These are phyloP conservation scores for Neltuma alba DNA, from an alignment of 306 rosid species.

Conservation along the genomic window DNA sequence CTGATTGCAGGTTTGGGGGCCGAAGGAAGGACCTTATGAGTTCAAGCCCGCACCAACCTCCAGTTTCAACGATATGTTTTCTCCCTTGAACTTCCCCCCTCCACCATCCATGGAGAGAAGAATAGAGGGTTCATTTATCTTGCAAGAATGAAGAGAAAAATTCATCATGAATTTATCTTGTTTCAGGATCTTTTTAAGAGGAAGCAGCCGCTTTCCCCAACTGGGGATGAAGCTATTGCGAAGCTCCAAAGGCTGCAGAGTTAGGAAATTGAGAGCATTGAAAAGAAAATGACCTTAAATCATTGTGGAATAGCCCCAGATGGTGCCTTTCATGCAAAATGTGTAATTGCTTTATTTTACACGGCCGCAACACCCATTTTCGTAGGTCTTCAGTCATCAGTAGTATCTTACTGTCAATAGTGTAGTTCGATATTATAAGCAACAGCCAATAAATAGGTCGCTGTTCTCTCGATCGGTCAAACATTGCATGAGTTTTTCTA, in stretches of 20 bases:
- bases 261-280: background rate
- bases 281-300: background rate
- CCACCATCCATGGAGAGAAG: constrained; percentile 56
- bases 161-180: background rate
- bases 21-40: constrained; percentile 71
- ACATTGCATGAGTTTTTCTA: background rate
- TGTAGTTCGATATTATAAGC: background rate
- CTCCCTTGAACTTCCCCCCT: constrained; percentile 52
- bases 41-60: constrained; percentile 67
- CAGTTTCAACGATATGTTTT: constrained; percentile 46
- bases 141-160: constrained; percentile 47
- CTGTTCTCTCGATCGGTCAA: background rate
- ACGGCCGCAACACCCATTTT: background rate
- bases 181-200: background rate
- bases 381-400: background rate
- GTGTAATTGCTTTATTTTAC: constrained; percentile 27
- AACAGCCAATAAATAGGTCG: background rate
- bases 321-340: background rate
- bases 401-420: background rate
- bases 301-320: background rate
- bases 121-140: constrained; percentile 71
- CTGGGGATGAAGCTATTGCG: background rate
- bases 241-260: background rate
- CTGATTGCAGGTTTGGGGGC: constrained; percentile 65
- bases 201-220: background rate